Percentiles rank a stretch among this genome's conserved stretches.
These are phyloP conservation scores for Rhamnella rubrinervis DNA, from an alignment of 331 rosid species.

Conservation along the genomic window DNA sequence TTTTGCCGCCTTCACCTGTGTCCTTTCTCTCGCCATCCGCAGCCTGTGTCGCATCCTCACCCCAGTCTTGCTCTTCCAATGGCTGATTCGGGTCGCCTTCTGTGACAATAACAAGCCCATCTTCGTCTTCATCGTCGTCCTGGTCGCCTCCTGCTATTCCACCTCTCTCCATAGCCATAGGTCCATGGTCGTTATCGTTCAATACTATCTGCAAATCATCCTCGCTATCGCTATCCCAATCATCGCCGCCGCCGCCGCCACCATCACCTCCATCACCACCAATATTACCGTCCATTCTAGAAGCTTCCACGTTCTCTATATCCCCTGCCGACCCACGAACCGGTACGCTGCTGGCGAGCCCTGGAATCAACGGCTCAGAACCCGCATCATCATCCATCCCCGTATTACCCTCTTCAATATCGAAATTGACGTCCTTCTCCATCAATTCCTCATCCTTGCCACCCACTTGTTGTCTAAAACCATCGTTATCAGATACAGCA, in stretches of 20 bases:
- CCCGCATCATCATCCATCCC: constrained; percentile 44
- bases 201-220: constrained; percentile 96
- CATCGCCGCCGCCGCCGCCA: constrained; percentile 45
- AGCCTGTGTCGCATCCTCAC: constrained; percentile 44
- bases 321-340: constrained; percentile 22
- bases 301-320: constrained; percentile 23
- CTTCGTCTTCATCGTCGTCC: constrained; percentile 75
- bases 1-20: constrained; percentile 53
- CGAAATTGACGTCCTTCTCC: constrained; percentile 79
- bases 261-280: constrained; percentile 30
- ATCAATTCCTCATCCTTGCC: constrained; percentile 42
- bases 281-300: constrained; percentile 27
- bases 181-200: constrained; percentile 66
- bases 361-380: constrained; percentile 75
- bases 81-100: constrained; percentile 61
- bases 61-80: constrained; percentile 86
- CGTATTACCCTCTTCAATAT: constrained; percentile 63
- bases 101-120: constrained; percentile 63
- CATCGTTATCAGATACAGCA: constrained; percentile 13
- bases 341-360: constrained; percentile 39
- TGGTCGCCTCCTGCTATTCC: constrained; percentile 52
- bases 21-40: constrained; percentile 87
- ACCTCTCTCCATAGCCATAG: constrained; percentile 69
- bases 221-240: constrained; percentile 97
- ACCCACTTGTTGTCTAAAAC: not conserved